Conservation (phyloP, 208 protist genomes). For the Leishmania braziliensis region DNA sequence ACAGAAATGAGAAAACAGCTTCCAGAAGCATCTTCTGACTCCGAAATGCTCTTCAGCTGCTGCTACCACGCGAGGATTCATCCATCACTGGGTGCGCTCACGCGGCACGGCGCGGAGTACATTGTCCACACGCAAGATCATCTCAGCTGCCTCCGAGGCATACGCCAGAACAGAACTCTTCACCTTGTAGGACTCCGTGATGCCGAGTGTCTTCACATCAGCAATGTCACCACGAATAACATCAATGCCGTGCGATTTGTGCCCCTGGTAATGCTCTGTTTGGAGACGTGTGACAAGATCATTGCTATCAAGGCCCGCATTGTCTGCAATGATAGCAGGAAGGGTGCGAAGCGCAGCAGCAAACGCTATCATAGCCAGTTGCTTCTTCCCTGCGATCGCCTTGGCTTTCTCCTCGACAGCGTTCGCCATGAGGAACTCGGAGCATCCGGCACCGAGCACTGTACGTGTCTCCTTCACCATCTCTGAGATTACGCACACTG, state of each 20-base stretch:
- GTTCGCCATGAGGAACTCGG: conserved; percentile 98
- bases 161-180: conserved; percentile 98
- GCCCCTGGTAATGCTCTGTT: conserved; percentile 77
- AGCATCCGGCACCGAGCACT: conserved; percentile 97
- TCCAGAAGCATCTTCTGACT: too few species aligned
- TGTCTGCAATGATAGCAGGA: conserved; percentile 98
- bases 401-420: conserved; percentile 97
- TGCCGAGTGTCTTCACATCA: conserved; percentile 94
- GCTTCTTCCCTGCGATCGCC: conserved; percentile 77
- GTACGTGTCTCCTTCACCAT: conserved; percentile 95
- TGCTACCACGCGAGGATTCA: neutral
- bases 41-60: neutral
- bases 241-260: conserved; percentile 88
- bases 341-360: conserved; percentile 96
- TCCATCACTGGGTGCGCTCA: conserved; percentile 68
- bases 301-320: conserved; percentile 97
- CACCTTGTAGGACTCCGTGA: conserved; percentile 98
- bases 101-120: conserved; percentile 96
- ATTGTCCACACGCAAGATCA: conserved; percentile 99
- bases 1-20: neutral
- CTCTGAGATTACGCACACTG: conserved; percentile 98
- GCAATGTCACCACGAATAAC: conserved; percentile 96
- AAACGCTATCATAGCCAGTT: conserved; percentile 96
- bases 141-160: conserved; percentile 98
- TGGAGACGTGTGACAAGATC: conserved; percentile 96